A percentile compares a stretch with the other conserved stretches of the same genome.
Conservation (phyloP, 305 asterid genomes). For the Stenogyne calaminthoides region DNA sequence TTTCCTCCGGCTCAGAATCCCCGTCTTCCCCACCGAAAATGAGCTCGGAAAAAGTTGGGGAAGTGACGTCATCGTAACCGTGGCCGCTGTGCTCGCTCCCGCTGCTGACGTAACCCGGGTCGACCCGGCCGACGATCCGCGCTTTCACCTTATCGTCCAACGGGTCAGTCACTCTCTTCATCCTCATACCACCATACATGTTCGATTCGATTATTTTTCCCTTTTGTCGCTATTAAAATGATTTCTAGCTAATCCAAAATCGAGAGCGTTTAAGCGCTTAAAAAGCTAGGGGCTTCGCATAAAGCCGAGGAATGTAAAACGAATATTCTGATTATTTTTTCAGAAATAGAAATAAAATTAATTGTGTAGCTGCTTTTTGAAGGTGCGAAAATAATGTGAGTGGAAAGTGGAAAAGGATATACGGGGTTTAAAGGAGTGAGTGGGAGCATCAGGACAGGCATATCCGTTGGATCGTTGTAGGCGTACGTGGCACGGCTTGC, state of each 20-base stretch:
- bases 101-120: constrained; percentile 57
- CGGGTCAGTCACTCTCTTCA: constrained; percentile 54
- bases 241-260: not conserved
- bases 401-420: constrained; percentile 35
- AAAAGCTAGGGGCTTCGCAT: constrained; percentile 5
- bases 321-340: constrained; percentile 39
- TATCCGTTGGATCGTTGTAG: constrained; percentile 41
- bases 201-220: not conserved
- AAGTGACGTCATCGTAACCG: constrained; percentile 36
- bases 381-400: not conserved
- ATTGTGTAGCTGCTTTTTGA: not conserved
- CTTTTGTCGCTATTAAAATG: not conserved
- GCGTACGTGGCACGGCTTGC: not conserved
- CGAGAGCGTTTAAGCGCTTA: not conserved
- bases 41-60: constrained; percentile 53
- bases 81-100: constrained; percentile 79
- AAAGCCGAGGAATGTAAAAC: constrained; percentile 22
- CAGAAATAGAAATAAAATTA: not conserved
- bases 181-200: constrained; percentile 33
- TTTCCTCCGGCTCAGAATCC: constrained; percentile 11
- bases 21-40: constrained; percentile 42
- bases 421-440: constrained; percentile 19
- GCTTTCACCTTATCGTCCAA: constrained; percentile 49
- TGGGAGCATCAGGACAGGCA: constrained; percentile 38
- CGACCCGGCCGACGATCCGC: constrained; percentile 49